phyloP scores from a whole-genome alignment of 2,329 filamentous ascomycete species.

The Chalara sp. region DNA sequence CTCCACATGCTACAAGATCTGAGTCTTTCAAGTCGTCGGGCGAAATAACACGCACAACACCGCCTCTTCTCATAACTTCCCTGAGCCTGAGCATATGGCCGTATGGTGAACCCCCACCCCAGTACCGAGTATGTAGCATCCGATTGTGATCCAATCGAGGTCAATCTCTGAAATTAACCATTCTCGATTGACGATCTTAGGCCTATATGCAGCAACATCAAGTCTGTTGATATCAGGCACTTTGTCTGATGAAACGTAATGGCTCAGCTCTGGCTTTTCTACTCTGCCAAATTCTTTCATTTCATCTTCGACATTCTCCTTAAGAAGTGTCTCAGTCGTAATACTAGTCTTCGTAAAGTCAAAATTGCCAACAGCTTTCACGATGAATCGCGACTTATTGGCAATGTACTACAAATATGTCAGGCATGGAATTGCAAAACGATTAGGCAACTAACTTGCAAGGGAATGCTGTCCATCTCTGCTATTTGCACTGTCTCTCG shows the following conservation, averaged over 20 bases:
- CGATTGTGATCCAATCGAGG: constrained; percentile 37
- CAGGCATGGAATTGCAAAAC: too few relatives aligned
- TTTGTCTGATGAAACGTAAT: not conserved
- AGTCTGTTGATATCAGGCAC: constrained; percentile 17
- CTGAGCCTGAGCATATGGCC: constrained; percentile 35
- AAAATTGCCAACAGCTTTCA: constrained; percentile 32
- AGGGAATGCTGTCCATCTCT: constrained; percentile 15
- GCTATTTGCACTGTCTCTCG: constrained; percentile 11
- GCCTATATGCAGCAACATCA: constrained; percentile 28
- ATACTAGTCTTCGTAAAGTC: constrained; percentile 12
- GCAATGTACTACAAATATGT: constrained; percentile 7
- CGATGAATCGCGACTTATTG: constrained; percentile 29
- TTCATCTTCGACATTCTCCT: constrained; percentile 5
- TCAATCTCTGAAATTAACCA: constrained; percentile 40
- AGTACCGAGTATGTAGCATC: constrained; percentile 41
- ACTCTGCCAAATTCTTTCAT: constrained; percentile 8
- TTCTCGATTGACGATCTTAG: constrained; percentile 17
- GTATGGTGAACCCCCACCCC: constrained; percentile 41
- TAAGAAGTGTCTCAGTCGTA: constrained; percentile 16
- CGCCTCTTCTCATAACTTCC: constrained; percentile 32
- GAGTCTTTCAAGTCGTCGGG: constrained; percentile 36
- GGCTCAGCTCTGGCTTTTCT: not conserved
- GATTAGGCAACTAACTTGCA: constrained; percentile 1
- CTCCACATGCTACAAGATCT: constrained; percentile 37
- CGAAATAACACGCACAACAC: constrained; percentile 34